Evolutionary conservation across 2,329 filamentous ascomycete species (phyloP).

Genomic region (Aspergillus aculeatus): DNA sequence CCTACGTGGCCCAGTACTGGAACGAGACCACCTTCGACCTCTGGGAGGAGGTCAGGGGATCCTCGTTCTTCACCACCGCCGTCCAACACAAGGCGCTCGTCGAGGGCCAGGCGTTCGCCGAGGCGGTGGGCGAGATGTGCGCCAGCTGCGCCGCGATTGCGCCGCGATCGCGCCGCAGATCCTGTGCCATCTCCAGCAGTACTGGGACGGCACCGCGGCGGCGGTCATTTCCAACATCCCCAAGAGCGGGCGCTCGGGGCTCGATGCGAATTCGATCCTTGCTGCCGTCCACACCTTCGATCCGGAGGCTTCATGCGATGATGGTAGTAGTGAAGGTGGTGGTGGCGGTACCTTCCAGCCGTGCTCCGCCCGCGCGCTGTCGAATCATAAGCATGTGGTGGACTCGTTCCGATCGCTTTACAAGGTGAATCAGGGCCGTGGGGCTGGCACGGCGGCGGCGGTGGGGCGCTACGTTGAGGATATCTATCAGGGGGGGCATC

Average conservation of each 20-base stretch:
- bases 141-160: too few relatives aligned
- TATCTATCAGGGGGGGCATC: constrained; percentile 71
- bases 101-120: constrained; percentile 62
- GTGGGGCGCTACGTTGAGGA: constrained; percentile 67
- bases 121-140: constrained; percentile 59
- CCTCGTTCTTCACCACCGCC: constrained; percentile 73
- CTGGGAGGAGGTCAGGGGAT: constrained; percentile 75
- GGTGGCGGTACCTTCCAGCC: constrained; percentile 66
- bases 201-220: constrained; percentile 58
- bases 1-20: constrained; percentile 57
- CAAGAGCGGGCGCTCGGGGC: constrained; percentile 62
- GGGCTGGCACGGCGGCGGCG: constrained; percentile 31
- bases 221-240: constrained; percentile 64
- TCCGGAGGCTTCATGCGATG: constrained; percentile 21
- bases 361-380: constrained; percentile 64
- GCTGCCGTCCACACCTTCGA: constrained; percentile 41
- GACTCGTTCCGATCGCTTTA: constrained; percentile 73
- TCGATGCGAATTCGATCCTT: constrained; percentile 67
- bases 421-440: constrained; percentile 45
- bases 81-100: constrained; percentile 63
- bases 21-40: constrained; percentile 64
- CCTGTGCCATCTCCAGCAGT: constrained; percentile 69
- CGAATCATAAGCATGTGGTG: constrained; percentile 71
- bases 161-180: constrained; percentile 62
- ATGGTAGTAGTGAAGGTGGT: too few relatives aligned